Percentiles rank a stretch among this genome's conserved stretches.
Conservation (phyloP, 768 basidiomycete genomes). For the Tulasnella sp. region DNA sequence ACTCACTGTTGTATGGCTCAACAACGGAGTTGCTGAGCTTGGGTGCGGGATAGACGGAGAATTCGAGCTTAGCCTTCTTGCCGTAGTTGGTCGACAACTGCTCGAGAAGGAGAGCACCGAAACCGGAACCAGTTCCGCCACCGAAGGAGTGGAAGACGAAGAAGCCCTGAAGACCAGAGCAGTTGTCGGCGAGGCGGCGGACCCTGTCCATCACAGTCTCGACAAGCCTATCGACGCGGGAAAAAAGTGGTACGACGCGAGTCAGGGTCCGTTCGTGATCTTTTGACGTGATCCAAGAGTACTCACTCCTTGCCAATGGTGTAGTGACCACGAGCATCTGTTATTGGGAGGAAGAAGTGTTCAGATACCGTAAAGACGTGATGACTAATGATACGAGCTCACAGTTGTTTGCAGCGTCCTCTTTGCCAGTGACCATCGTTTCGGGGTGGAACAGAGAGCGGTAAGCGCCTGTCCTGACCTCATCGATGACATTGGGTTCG, state of each 20-base stretch:
- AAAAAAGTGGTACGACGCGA: slow-evolving; percentile 3
- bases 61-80: slow-evolving; percentile 98
- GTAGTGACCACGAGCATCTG: slow-evolving; percentile 98
- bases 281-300: background rate
- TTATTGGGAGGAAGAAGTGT: slow-evolving; percentile 9
- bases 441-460: slow-evolving; percentile 98
- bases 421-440: slow-evolving; percentile 96
- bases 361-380: slow-evolving; percentile 15
- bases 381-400: slow-evolving; percentile 29
- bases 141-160: slow-evolving; percentile 99
- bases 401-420: slow-evolving; percentile 99
- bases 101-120: slow-evolving; percentile 95
- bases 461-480: slow-evolving; percentile 93
- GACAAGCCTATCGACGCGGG: slow-evolving; percentile 45
- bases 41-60: slow-evolving; percentile 94
- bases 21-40: slow-evolving; percentile 93
- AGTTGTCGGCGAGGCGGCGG: slow-evolving; percentile 95
- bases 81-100: slow-evolving; percentile 97
- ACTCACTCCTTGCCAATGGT: slow-evolving; percentile 86
- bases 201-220: slow-evolving; percentile 96
- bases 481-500: slow-evolving; percentile 96
- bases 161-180: slow-evolving; percentile 97
- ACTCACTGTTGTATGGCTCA: slow-evolving; percentile 83
- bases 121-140: slow-evolving; percentile 98
- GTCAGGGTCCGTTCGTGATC: background rate